Evolutionary conservation across 352 stramenopile species (phyloP), one percentile per base, ranked within the genome.

Genomic region (Pythium monospermum): DNA sequence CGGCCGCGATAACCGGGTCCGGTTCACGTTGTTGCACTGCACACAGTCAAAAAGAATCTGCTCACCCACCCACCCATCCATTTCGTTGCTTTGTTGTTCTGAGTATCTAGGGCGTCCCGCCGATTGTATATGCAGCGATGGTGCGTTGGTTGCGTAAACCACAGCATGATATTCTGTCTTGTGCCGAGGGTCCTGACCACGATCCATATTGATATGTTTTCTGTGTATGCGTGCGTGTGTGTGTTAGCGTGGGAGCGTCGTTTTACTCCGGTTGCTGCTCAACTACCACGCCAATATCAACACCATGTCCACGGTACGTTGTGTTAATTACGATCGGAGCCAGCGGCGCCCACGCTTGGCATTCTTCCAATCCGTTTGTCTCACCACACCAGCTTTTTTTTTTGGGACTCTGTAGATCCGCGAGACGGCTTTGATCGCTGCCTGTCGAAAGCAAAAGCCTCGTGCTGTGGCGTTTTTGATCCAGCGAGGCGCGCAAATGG

Each of bases 241-340:
- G 12, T 4, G 38, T n/a, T 7, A 85, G 71, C 56, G 68, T 32
- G 73, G 73, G 6, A 81, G 68, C 26, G 35, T 73, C 30, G 18
- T 80, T 33, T 61, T 87, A 10, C 25, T 87, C 21, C 64, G 63
- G 6, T 41, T 87, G 33, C 51, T 87, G 21, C 56, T 87, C 4
- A 60, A 71, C 28, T 85, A 85, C 49, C 73, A 76, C 15, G 76
- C 71, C 3, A 64, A 87, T 37, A 66, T 87, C 25, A 85, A 85
- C 37, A 71, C 69, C 2, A 16, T 68, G 3, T 74, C 76, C 3
- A 73, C 57, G 45, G 71, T 87, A 12, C 7, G 22, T 15, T 41
- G 22, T 13, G 25, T 12, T 25, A 12, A 4, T 18, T 16, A 23
- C 22, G 16, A 10, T 30, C 10, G 1, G 4, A 5, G 15, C 12